Evolutionary conservation across 306 rosid genomes (phyloP).

Genomic region (Acacia melanoxylon): DNA sequence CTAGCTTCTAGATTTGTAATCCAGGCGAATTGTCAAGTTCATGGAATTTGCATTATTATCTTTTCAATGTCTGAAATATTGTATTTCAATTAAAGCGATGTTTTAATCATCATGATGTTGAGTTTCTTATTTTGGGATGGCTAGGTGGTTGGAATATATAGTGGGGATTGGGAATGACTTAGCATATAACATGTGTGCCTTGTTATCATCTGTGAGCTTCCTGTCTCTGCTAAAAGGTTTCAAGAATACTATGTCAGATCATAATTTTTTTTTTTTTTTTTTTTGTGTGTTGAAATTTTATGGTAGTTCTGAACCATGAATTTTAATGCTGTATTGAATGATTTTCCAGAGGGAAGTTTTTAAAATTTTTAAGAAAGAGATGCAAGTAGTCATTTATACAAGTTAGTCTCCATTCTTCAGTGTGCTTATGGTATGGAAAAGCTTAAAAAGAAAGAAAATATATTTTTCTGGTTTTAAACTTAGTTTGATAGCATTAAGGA

Average conservation of each 20-base stretch:
- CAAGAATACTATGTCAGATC: slow-evolving; percentile 17
- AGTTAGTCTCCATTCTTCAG: neutral
- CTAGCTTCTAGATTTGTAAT: slow-evolving; percentile 29
- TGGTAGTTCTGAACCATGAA: slow-evolving; percentile 15
- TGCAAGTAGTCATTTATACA: neutral
- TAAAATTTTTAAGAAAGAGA: neutral
- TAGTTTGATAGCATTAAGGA: slow-evolving; percentile 12
- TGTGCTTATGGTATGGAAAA: neutral
- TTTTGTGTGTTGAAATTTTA: neutral
- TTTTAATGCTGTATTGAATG: slow-evolving; percentile 17
- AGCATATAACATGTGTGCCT: neutral
- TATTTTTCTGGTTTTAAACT: neutral
- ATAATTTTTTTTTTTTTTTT: neutral
- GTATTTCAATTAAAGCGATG: slow-evolving; percentile 16
- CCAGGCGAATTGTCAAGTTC: slow-evolving; percentile 1
- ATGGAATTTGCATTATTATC: slow-evolving; percentile 24
- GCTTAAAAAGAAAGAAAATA: neutral
- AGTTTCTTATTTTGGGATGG: slow-evolving; percentile 19
- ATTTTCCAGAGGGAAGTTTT: neutral
- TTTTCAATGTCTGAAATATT: slow-evolving; percentile 13
- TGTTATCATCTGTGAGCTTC: slow-evolving; percentile 7
- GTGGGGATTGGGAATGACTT: neutral
- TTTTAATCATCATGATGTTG: neutral
- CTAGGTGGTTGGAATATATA: neutral
- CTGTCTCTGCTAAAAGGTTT: slow-evolving; percentile 16